A percentile compares a stretch with the other conserved stretches of the same genome.
Conservation (phyloP, 2,329 filamentous ascomycete species). For the Canariomyces notabilis region DNA sequence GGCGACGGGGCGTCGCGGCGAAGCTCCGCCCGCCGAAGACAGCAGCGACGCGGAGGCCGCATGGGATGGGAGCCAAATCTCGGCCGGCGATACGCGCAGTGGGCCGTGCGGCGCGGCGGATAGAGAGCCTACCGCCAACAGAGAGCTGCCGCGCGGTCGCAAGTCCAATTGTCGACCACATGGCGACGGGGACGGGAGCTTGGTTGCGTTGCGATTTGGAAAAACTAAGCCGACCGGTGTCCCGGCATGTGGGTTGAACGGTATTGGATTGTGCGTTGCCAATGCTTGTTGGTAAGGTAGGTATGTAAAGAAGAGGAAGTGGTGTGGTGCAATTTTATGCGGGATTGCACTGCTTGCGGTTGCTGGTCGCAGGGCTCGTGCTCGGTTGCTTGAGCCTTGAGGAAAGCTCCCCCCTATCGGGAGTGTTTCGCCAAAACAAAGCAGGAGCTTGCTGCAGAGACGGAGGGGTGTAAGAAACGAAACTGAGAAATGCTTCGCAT, state of each 20-base stretch:
- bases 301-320: not conserved
- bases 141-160: conserved; percentile 19
- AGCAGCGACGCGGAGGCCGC: conserved; percentile 12
- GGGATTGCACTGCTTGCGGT: not conserved
- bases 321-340: not conserved
- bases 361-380: not conserved
- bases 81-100: conserved; percentile 3
- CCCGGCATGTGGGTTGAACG: not conserved
- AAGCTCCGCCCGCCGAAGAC: conserved; percentile 20
- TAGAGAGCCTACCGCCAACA: conserved; percentile 13
- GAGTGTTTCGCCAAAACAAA: too few relatives aligned
- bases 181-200: conserved; percentile 9
- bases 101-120: conserved; percentile 8
- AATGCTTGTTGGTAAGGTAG: too few relatives aligned
- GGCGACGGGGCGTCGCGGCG: conserved; percentile 12
- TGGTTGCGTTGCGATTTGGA: not conserved
- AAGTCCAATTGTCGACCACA: conserved; percentile 24
- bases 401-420: not conserved
- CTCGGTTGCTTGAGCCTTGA: not conserved
- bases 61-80: conserved; percentile 8
- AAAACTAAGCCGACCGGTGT: too few relatives aligned
- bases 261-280: not conserved
- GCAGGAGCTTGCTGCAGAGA: too few relatives aligned
- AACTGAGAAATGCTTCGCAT: too few relatives aligned
- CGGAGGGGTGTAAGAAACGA: too few relatives aligned